phyloP scores from a whole-genome alignment of 305 asterid species.

The Fraxinus ornus region DNA sequence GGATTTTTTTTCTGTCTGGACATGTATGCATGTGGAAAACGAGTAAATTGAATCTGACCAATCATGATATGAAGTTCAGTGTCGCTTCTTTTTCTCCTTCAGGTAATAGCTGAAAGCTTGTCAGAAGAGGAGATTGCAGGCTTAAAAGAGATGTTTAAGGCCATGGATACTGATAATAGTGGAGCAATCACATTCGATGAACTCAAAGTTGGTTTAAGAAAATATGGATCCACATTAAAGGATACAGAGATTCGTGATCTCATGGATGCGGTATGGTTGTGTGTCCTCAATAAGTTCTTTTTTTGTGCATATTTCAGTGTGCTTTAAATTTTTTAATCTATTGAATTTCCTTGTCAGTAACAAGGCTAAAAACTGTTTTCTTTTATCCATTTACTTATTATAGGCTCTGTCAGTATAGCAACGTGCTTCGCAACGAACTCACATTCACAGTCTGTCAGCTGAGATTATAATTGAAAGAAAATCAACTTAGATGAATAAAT shows the following conservation, averaged over 20 bases:
- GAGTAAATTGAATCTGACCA: constrained; percentile 4
- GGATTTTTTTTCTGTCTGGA: not conserved
- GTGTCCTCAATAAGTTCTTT: constrained; percentile 13
- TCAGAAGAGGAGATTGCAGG: constrained; percentile 99
- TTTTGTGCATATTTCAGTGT: constrained; percentile 18
- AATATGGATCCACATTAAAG: constrained; percentile 89
- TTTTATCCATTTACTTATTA: not conserved
- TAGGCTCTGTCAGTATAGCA: not conserved
- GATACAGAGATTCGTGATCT: constrained; percentile 93
- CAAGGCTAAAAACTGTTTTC: not conserved
- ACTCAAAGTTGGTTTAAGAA: constrained; percentile 89
- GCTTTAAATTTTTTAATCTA: constrained; percentile 5
- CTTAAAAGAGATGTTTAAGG: constrained; percentile 84
- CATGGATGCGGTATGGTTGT: constrained; percentile 82
- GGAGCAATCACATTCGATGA: constrained; percentile 96
- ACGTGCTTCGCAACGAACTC: not conserved
- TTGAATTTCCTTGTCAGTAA: not conserved
- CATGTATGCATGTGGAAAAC: not conserved
- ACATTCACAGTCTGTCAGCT: not conserved
- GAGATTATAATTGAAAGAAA: constrained; percentile 7
- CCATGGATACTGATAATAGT: constrained; percentile 92
- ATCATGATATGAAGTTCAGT: constrained; percentile 4
- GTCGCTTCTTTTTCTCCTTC: constrained; percentile 27
- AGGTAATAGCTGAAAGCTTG: constrained; percentile 97
- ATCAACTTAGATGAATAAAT: not conserved